Percentiles rank a stretch among this genome's conserved stretches.
These are phyloP conservation scores for Botrytis fabae DNA, from an alignment of 2,329 filamentous ascomycete species.

Conservation along the genomic window DNA sequence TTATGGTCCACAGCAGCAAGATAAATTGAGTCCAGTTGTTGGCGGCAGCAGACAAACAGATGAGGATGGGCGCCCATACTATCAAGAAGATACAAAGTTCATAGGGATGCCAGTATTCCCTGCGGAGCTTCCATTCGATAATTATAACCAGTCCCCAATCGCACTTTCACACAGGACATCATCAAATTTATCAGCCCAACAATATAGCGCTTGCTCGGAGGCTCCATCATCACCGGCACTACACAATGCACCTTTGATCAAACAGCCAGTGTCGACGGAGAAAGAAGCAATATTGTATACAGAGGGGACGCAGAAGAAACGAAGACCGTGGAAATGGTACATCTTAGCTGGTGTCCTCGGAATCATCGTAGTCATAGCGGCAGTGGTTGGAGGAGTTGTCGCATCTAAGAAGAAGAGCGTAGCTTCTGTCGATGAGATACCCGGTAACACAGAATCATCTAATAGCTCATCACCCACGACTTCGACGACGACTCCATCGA, in stretches of 20 bases:
- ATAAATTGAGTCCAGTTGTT: background rate
- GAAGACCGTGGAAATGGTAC: constrained; percentile 12
- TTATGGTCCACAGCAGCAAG: constrained; percentile 3
- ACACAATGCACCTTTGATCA: background rate
- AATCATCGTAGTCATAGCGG: background rate
- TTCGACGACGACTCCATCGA: background rate
- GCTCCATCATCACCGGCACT: background rate
- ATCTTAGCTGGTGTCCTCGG: background rate
- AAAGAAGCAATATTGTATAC: background rate
- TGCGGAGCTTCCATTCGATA: constrained; percentile 10
- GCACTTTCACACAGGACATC: constrained; percentile 10
- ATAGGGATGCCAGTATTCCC: constrained; percentile 15
- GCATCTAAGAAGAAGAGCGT: background rate
- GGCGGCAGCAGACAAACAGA: background rate
- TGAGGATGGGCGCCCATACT: background rate
- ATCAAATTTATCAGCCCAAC: constrained; percentile 3
- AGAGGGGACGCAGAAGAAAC: background rate
- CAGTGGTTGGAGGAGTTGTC: constrained; percentile 1
- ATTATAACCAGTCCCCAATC: background rate
- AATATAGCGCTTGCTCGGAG: background rate
- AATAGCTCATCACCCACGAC: background rate
- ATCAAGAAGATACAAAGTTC: constrained; percentile 13
- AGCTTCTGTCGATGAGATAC: background rate
- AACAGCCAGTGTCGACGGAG: constrained; percentile 1
- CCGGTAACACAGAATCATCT: background rate